Evolutionary conservation across 768 basidiomycete species (phyloP), one percentile per base, ranked within the genome.

Genomic region (Leccinum truebloodii): DNA sequence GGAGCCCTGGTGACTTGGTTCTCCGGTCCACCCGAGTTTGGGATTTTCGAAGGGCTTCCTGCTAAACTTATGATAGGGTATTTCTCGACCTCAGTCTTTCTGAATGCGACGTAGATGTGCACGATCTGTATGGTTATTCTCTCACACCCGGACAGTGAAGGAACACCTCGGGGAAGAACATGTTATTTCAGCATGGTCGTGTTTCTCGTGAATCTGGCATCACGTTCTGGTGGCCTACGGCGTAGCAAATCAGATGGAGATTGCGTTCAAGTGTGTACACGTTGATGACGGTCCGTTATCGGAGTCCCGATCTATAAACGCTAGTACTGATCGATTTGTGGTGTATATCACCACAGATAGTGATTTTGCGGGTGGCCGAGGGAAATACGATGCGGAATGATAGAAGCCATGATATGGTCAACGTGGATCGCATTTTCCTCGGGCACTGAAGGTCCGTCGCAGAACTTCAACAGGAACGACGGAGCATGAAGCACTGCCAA

Each of bases 331-430:
- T 20, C 14, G 14, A 20, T 54, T 46, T 35, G 18, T 28, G 60
- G 67, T 59, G 60, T 44, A 34, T 66, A 46, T 67, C 62, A 16
- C 58, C 67, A 4, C 66, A 62, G 39, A 59, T 60, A 34, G 34
- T 62, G 13, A 64, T 66, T 22, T 26, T 65, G 10, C 56, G 58
- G 12, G 62, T 62, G 26, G 57, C 52, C 13, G 52, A 54, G 30
- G 56, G 66, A 18, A 50, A 20, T 6, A 55, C 52, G 18, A 65
- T 57, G 66, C 26, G 30, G 20, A 28, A 46, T 18, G 57, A 63
- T 18, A 53, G 54, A 14, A 37, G n/a, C n/a, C 18, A 32, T 6
- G 5, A 8, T 18, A 14, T 14, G 6, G 18, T 3, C 6, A 10
- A 39, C 57, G 8, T 10, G 6, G 10, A 22, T 44, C 9, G 28